Conservation (phyloP, 2,329 filamentous ascomycete genomes). For the Seiridium cupressi region DNA sequence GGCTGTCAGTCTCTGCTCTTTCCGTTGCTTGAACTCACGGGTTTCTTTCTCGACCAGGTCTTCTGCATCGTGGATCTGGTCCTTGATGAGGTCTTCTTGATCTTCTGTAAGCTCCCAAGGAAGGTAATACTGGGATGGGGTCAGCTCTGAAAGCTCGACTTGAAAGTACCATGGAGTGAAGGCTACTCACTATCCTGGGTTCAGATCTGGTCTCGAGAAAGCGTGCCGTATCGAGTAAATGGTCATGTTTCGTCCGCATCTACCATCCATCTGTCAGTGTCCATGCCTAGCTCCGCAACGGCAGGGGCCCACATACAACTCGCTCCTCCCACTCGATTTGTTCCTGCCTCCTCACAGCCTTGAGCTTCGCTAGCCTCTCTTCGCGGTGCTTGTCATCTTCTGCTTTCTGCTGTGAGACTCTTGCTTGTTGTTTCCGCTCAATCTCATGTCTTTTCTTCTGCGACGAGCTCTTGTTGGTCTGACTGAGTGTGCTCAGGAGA, state of each 20-base stretch:
- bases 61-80: conserved; percentile 67
- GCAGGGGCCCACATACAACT: conserved; percentile 55
- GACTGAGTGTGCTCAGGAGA: conserved; percentile 73
- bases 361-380: conserved; percentile 63
- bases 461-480: conserved; percentile 61
- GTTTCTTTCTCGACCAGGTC: conserved; percentile 62
- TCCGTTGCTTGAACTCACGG: conserved; percentile 56
- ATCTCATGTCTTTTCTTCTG: conserved; percentile 75
- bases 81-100: conserved; percentile 69
- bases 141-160: neutral
- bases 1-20: conserved; percentile 38
- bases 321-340: conserved; percentile 75
- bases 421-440: conserved; percentile 77
- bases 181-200: conserved; percentile 68
- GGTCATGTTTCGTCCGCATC: conserved; percentile 75
- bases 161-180: neutral
- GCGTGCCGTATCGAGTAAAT: conserved; percentile 67
- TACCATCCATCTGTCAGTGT: conserved; percentile 33
- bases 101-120: conserved; percentile 72
- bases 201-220: conserved; percentile 70
- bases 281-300: neutral
- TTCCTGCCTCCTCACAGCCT: conserved; percentile 60
- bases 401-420: conserved; percentile 67
- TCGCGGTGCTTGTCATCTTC: conserved; percentile 68
- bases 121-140: conserved; percentile 67